Evolutionary conservation across 768 basidiomycete species (phyloP).

Genomic region (Mycena galopus): DNA sequence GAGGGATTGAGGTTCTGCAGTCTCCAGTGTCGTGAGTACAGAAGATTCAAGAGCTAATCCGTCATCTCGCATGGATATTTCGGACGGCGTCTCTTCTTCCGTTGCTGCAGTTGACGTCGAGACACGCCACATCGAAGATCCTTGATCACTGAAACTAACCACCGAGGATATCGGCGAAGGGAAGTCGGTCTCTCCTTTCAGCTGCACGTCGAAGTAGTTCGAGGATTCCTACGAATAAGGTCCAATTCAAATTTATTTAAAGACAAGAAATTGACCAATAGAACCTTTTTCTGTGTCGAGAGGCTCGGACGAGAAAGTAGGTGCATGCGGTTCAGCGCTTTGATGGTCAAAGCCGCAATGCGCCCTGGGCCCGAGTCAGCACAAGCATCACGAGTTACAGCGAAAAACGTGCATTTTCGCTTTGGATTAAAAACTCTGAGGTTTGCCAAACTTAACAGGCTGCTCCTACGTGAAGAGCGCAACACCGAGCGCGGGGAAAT

Average conservation of each 20-base stretch:
- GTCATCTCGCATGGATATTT: neutral
- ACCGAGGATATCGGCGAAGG: slow-evolving; percentile 2
- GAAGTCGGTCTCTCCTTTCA: neutral
- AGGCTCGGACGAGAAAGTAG: neutral
- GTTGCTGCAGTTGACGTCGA: neutral
- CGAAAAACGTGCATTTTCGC: slow-evolving; percentile 17
- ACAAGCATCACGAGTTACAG: neutral
- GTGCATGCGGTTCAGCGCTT: slow-evolving; percentile 5
- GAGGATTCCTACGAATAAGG: neutral
- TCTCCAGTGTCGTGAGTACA: neutral
- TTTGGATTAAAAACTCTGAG: slow-evolving; percentile 4
- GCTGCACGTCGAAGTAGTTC: neutral
- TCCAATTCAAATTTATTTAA: too few relatives aligned
- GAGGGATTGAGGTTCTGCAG: neutral
- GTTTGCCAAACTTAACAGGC: neutral
- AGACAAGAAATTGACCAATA: neutral
- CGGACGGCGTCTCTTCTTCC: neutral
- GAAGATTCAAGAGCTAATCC: neutral
- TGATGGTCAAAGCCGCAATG: neutral
- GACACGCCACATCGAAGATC: neutral
- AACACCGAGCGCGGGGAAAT: neutral
- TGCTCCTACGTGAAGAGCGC: neutral
- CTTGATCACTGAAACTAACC: neutral
- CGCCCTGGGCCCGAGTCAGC: neutral
- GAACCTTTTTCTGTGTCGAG: neutral